Base-by-base conservation (phyloP, 208 protist genomes). In the Wallacemonas rigidus region DNA sequence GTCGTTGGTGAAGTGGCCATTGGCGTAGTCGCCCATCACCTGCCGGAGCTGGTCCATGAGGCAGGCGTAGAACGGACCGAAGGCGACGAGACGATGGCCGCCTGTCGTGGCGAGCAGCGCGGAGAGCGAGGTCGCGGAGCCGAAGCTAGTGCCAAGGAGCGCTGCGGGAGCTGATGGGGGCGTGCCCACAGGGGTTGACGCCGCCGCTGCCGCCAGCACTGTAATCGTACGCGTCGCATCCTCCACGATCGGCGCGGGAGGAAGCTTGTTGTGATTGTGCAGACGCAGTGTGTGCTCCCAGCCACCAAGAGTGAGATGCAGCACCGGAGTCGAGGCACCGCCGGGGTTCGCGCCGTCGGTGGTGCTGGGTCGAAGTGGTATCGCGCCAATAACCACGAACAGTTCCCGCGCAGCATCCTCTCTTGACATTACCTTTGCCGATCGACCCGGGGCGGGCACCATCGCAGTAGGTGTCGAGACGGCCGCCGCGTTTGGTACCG, bases 221-320 rank as follows among this genome's bases (percentile, higher is more conserved):
- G 55, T 56, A 5, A 84, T 76, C 4, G 72, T 81, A 17, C 55
- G 56, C 45, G 75, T 69, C 17, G 79, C 75, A 39, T 84, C 72
- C 17, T 84, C 80, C 38, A 84, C 62, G 45, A 84, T 74, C 3
- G 80, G 75, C 41, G 73, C 68, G 12, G 80, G 80, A 6, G 80
- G 80, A 53, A 84, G n/a, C 68, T 77, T 84, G 50, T 51, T 54
- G 41, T 65, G 57, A 7, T 70, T 71, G 7, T 70, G 55, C 11
- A 57, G 55, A 6, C 74, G 70, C 35, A 79, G 60, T 56, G 68
- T 54, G 17, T 74, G 74, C 1, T 76, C 41, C 78, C 78, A 82
- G 62, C 77, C 78, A 17, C 57, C 56, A 40, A 67, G 65, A n/a
- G 51, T 65, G 11, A 65, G 60, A 17, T 65, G 60, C 38, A 50